Evolutionary conservation across 2,329 filamentous ascomycete genomes (phyloP), one percentile per base, ranked within the genome.

Genomic region (Metarhizium humberi): DNA sequence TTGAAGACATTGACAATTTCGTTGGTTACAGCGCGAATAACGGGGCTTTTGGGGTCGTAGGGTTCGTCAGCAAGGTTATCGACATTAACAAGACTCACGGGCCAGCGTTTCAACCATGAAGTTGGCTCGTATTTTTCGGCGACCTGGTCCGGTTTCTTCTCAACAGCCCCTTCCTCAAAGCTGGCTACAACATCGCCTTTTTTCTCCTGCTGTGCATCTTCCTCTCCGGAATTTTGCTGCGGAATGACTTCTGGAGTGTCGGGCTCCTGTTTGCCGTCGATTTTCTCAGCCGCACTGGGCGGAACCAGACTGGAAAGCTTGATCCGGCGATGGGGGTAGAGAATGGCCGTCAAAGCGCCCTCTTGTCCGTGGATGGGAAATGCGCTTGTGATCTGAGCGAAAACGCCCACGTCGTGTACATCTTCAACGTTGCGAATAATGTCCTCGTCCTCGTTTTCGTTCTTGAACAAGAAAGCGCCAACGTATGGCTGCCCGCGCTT

Each of bases 1-100:
- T 96, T 97, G 78, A 96, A 97, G 0, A 96, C 94, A 69, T 96
- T 97, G 68, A 99, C 91, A 58, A 99, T 97, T 74, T 99, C 95
- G 66, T 92, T 96, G 51, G 92, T 94, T 49, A 99, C 85, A 13
- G 94, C 94, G 55, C 90, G 86, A 57, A 97, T 91, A 38, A 94
- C 85, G 18, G 87, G 86, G 65, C 88, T 94, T 72, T 92, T 95
- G 66, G 90, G 87, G 69, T 97, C 94, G 68, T 89, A 89, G 0
- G 91, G 86, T 65, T 96, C 88, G 65, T 99, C 94, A 0, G 79
- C 78, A 54, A 99, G 78, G 64, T 99, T 99, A 59, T 97, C 91
- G 43, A 97, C 92, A 63, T 96, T 95, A 62, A 95, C 94, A 53
- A 99, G 79, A 68, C 90, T 96, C 66, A 99, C 92, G 6, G 90